Base-by-base conservation (phyloP, 2,329 filamentous ascomycete genomes). In the Fusarium sp. region DNA sequence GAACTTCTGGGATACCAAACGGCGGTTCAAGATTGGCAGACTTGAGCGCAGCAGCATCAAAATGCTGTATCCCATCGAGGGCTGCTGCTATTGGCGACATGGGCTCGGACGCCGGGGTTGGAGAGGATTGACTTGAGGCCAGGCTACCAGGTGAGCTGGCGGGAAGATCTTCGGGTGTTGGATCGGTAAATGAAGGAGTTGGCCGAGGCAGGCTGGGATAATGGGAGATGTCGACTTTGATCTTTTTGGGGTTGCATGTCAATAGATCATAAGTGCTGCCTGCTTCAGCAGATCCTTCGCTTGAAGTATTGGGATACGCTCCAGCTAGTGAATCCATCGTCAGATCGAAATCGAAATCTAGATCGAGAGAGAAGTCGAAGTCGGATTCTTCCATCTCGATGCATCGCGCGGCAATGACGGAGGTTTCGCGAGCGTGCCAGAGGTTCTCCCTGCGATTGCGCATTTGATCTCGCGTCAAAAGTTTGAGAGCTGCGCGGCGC, bases 381-480 rank as follows among this genome's bases (percentile, higher is more conserved):
- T 50, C 51, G 4, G 58, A 63, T 46, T 81, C 79, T 49, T 82
- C 80, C 2, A 80, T 56, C 42, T 76, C 67, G 1, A 81, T 77
- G n/a, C 78, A 69, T 5, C 77, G 72, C 10, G 70, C 69, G 2
- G 77, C 79, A 5, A 81, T 74, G 11, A 71, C 69, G 0, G 77
- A 72, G 42, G 78, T 72, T 40, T 74, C 70, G 9, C 74, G 71
- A 1, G 74, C 72, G 5, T 78, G 74, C 79, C 80, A 83, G 0
- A 82, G 53, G 35, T 80, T 81, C 61, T 83, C 81, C 9, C 76
- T 69, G 6, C 79, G 72, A 31, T 77, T 67, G 17, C 69, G 70
- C 47, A 77, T 70, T 41, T 76, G 67, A 4, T 76, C 71, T 6
- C 75, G 67, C 8, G 70, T 73, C 11, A 82, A 70, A 13, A 82